Evolutionary conservation across 805 yeast species (phyloP), one percentile per base, ranked within the genome.

Genomic region (Clavispora fructus): DNA sequence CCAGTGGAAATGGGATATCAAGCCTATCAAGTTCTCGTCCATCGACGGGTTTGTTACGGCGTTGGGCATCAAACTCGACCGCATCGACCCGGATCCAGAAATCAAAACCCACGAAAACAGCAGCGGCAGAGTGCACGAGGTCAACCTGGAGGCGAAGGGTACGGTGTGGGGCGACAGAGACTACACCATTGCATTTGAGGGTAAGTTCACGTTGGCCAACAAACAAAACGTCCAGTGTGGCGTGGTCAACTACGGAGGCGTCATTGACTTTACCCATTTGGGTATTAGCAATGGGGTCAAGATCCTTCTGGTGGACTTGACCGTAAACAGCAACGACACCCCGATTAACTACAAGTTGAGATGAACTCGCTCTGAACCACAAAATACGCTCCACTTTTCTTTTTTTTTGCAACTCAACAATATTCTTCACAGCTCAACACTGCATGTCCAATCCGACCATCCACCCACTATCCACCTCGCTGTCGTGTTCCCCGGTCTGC

Each of bases 221-320:
- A 53, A 51, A 40, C 45, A 51, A 17, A 43, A 55, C 12, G 29
- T 38, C 6, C 50, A 51, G 14, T n/a, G 37, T 23, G 68, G 68
- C 0, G 33, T 41, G 3, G 47, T 62, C 11, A 19, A 29, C 12
- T 69, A 65, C 50, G 42, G 45, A 14, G 74, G 72, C 1, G 43
- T 42, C 11, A 48, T 69, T 23, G 73, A 68, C 44, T 54, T 59
- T 41, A 59, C 60, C 45, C 74, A 69, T 45, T 40, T 61, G 26
- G 53, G 55, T 37, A 61, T 67, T 26, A 59, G 63, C 48, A 48
- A 64, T 28, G 74, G 74, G 2, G 60, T 65, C 29, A 62, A 64
- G 40, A 51, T 69, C 11, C 39, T 41, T 6, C 48, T 50, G 11
- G 51, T 65, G 51, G 58, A 61, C 13, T 45, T 63, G 42, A 42